Evolutionary conservation across 257 asterid species (phyloP).

Genomic region (Parsonsia alboflavescens): DNA sequence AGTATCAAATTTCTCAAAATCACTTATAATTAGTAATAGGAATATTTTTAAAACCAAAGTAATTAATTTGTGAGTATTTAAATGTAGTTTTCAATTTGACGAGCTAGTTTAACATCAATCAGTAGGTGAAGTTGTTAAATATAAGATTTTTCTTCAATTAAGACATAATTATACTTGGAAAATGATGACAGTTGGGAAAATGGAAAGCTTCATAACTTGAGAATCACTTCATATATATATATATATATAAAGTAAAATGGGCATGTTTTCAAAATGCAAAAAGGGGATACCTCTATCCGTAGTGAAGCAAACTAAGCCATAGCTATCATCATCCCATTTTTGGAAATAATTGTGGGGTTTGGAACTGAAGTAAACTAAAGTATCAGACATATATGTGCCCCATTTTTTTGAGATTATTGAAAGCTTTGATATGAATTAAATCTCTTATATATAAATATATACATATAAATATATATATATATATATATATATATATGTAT

Average conservation of each 20-base stretch:
- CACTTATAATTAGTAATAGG: no score
- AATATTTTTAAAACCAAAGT: no score
- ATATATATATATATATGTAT: no score
- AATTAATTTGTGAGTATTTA: no score
- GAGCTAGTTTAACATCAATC: background rate
- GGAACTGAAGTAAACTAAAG: no score
- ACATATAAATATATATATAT: no score
- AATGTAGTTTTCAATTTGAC: no score
- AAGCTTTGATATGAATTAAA: background rate
- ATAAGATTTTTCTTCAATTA: background rate
- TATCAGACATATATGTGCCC: no score
- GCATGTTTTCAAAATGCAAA: background rate
- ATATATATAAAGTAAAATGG: background rate
- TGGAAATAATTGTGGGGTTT: background rate
- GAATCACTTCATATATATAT: conserved; percentile 16
- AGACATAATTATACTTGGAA: background rate
- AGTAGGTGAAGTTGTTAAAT: background rate
- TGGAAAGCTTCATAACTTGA: conserved; percentile 13
- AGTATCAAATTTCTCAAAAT: no score
- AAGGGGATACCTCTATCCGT: background rate
- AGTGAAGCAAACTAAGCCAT: background rate
- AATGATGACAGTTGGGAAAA: conserved; percentile 12
- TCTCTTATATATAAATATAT: no score
- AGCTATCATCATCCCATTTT: background rate
- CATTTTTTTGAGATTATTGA: no score